Base-by-base conservation (phyloP, 2,329 filamentous ascomycete genomes). In the Aspergillus quadricinctus region DNA sequence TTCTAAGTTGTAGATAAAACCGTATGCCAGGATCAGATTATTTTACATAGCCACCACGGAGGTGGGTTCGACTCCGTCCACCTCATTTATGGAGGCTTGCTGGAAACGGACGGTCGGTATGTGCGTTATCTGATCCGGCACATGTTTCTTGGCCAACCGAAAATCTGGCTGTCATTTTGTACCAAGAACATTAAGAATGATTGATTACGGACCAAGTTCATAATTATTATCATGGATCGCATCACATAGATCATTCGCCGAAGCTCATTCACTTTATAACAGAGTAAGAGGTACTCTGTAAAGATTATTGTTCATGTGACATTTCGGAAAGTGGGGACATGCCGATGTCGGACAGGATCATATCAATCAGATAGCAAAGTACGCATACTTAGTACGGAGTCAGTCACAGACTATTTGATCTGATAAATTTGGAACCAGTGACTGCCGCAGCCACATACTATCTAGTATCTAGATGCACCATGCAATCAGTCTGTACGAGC, bases 341-440 rank as follows among this genome's bases (percentile, higher is more conserved):
- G 55, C 56, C 58, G 56, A 58, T 58, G 48, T 60, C 56, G 58
- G 55, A 28, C 19, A 43, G 7, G 55, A 60, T 60, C 58, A 60
- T 60, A 60, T 60, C 58, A 60, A 60, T 60, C 57, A 57, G 53
- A 56, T 58, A 46, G 43, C 31, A 6, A 17, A 37, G 31, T n/a
- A 41, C 41, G 41, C 19, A 40, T n/a, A 40, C 35, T 7, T 9
- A n/a, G 5, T 8, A 43, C 40, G 19, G 11, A 43, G 40, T 43
- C n/a, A 37, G 11, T 1, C 10, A 11, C 19, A 11, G 40, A 21
- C 40, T 17, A 7, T 35, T 35, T 17, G 14, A 35, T 35, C 31
- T 35, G 31, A 35, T 35, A 35, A 35, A 35, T 4, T 6, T 35
- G 14, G 31, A 35, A 35, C 31, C 31, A 35, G 5, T 3, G 29